phyloP scores from a whole-genome alignment of 2,329 filamentous ascomycete genomes.

The Eutypella sp. region DNA sequence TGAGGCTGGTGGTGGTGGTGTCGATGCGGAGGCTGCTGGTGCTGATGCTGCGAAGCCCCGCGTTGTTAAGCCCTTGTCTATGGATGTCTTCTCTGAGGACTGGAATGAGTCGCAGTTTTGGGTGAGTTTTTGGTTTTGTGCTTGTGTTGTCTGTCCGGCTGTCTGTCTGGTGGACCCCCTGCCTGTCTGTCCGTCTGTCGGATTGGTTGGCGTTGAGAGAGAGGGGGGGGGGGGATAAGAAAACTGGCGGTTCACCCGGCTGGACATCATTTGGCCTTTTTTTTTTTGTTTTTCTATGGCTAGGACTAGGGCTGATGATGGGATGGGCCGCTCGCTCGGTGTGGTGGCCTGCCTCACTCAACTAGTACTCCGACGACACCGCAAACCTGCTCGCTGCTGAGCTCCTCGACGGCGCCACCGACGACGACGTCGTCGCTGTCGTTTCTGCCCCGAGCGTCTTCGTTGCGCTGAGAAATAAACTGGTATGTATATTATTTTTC shows the following conservation, averaged over 20 bases:
- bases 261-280: too few species aligned
- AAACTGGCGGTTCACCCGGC: background rate
- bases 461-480: slow-evolving; percentile 66
- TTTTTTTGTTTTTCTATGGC: too few species aligned
- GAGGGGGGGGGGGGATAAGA: background rate
- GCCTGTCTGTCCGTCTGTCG: background rate
- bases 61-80: slow-evolving; percentile 44
- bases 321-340: too few species aligned
- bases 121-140: slow-evolving; percentile 42
- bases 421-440: slow-evolving; percentile 58
- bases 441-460: slow-evolving; percentile 75
- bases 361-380: slow-evolving; percentile 67
- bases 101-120: slow-evolving; percentile 85
- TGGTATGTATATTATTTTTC: slow-evolving; percentile 40
- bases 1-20: background rate
- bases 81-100: slow-evolving; percentile 72
- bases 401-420: slow-evolving; percentile 56
- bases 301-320: too few species aligned
- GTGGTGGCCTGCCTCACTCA: background rate
- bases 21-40: background rate
- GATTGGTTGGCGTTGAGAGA: background rate
- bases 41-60: too few species aligned
- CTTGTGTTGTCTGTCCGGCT: background rate
- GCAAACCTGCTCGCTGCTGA: slow-evolving; percentile 59
- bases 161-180: background rate